Base-by-base conservation (phyloP, 208 protist species). In the Tritrichomonas musculus region DNA sequence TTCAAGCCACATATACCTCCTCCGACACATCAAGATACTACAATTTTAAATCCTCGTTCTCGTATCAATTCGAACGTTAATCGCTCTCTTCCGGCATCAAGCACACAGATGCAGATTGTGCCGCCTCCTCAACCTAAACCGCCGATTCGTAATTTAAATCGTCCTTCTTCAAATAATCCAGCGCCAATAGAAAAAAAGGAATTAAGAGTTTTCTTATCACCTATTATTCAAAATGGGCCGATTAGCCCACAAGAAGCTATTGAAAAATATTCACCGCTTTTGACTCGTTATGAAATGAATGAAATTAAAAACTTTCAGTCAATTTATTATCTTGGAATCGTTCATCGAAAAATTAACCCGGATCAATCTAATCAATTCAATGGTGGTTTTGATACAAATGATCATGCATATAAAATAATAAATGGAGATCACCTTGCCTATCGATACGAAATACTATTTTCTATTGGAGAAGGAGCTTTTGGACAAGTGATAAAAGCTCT, bases 391-490 rank as follows among this genome's bases (percentile, higher is more conserved):
- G 73, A 82, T 82, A 20, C 47, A 20, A 30, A 33, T 53, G 50
- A 47, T 20, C 11, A 82, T 36, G 25, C 47, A 53, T 82, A 82
- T 30, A 47, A 50, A 36, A n/a, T 82, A 9, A 50, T 50, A 36
- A n/a, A 22, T 50, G 41, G 73, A 22, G 73, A 82, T 30, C 73
- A 82, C 41, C n/a, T 82, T 47, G 33, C 41, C 30, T 98, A 98
- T 94, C 95, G 97, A 50, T 98, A 97, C 92, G 97, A 98, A 93
- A 75, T 98, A 22, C 0, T 98, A 1, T 93, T 93, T 0, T 82
- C 93, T 20, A 82, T 98, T 4, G 97, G 97, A 25, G 95, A 96
- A 41, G 97, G 97, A 41, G 96, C 96, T 0, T 98, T 98, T 93
- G 97, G 97, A 53, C 97, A 98, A 82, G 97, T 98, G 25, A 82